Base-by-base conservation (phyloP, 2,329 filamentous ascomycete genomes). In the Calonectria hongkongensis region DNA sequence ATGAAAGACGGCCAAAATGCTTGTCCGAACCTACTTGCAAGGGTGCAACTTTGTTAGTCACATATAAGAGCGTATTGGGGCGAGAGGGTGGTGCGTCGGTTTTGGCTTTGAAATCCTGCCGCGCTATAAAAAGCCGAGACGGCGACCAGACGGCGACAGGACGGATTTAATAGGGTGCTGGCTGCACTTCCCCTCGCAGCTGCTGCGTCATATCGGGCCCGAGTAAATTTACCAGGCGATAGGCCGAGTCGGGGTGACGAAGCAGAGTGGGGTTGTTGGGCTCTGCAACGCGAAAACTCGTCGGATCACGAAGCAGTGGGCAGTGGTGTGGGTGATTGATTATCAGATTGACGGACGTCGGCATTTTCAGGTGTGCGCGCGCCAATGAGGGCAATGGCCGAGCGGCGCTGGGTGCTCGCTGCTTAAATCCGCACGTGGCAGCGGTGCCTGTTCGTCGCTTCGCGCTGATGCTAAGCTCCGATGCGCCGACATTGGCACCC, bases 391-490 rank as follows among this genome's bases (percentile, higher is more conserved):
- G 25, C 33, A 25, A 27, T 39, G 54, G 18, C 54, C 33, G 54
- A 58, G 54, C 30, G 6, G 33, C 18, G 48, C 13, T 15, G n/a
- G 18, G 8, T 16, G 15, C 15, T 1, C 28, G 16, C 2, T 60
- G 33, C 54, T 54, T 51, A 54, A 67, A 67, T 58, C 65, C 65
- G 65, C 65, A 67, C 50, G 50, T 67, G 65, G 65, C 50, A 28
- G 36, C 12, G 16, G 43, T 65, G 45, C 43, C 5, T 21, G n/a
- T 41, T 47, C 18, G 39, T n/a, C 30, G 47, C 45, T 80, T 80
- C 78, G 78, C 78, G 78, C 74, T 66, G 58, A 48, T 43, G 62
- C n/a, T 68, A 76, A 77, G 58, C 65, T 64, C 70, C 60, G 76
- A 79, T 66, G 54, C 72, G 54, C 78, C 78, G 78, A 80, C 74